Evolutionary conservation across 129 eudicot species (phyloP).

Genomic region (Centella asiatica): DNA sequence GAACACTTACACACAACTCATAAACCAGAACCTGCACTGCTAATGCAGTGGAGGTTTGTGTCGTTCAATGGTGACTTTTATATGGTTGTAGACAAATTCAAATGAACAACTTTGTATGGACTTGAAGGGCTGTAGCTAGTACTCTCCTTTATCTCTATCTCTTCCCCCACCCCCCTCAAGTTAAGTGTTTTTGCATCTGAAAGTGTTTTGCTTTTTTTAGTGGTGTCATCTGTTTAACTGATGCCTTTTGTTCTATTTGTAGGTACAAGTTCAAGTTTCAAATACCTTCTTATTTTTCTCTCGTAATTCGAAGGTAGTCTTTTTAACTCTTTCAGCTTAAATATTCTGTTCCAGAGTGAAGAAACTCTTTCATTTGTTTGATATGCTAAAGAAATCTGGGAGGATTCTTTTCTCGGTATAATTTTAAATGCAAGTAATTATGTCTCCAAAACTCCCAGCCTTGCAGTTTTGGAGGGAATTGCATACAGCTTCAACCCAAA

Average conservation of each 20-base stretch:
- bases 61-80: too few species aligned
- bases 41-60: too few species aligned
- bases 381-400: neutral
- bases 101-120: too few species aligned
- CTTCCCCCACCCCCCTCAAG: neutral
- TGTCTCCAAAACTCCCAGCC: conserved; percentile 39
- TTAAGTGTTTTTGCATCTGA: neutral
- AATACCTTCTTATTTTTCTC: conserved; percentile 94
- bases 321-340: conserved; percentile 3
- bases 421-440: neutral
- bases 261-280: conserved; percentile 97
- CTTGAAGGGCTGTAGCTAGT: too few species aligned
- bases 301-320: conserved; percentile 82
- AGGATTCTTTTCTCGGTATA: neutral
- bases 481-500: conserved; percentile 74
- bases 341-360: neutral
- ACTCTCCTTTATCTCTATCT: neutral
- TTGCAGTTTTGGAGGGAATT: conserved; percentile 96
- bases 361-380: neutral
- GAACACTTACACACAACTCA: too few species aligned
- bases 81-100: too few species aligned
- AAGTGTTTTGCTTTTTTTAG: neutral
- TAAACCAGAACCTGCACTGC: too few species aligned
- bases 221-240: neutral
- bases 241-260: conserved; percentile 19